Base-by-base conservation (phyloP, 2,329 filamentous ascomycete genomes). In the Pyricularia sp. region DNA sequence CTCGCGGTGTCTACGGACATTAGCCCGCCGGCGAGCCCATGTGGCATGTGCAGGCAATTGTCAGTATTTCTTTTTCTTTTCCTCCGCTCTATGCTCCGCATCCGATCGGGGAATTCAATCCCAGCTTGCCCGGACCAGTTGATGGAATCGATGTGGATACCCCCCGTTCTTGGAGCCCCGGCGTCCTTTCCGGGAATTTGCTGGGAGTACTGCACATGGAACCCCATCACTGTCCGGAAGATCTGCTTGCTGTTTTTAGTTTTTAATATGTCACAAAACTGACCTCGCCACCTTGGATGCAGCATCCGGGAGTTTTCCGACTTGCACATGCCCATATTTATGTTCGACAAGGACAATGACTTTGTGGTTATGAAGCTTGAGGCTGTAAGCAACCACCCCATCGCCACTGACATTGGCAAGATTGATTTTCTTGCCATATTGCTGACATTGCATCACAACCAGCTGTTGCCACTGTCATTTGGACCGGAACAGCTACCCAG, bases 1-100 rank as follows among this genome's bases (percentile, higher is more conserved):
- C 76, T 99, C 26, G 93, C 90, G 19, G 92, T 99, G 4, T 84
- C 90, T 7, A 96, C 93, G 6, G 90, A 97, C 73, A 88, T 90
- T 57, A 77, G 76, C 35, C 84, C 85, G 8, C 85, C 87, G 4
- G 83, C 83, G 62, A 87, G 88, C 67, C 94, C 94, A 0, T 99
- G 94, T 74, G 94, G 94, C 65, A 97, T 96, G 92, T 97, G 93
- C 75, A 82, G 93, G 71, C 93, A 97, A 75, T 96, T 93, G 88
- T 91, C 73, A 78, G 85, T 81, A 63, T 31, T 65, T 65, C n/a
- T 8, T 31, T 64, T 35, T 22, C 19, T 35, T 33, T 60, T 16
- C 33, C 33, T 8, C 3, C 33, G 12, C 7, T 19, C n/a, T n/a
- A n/a, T 49, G 16, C 19, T n/a, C 8, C 57, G 19, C 40, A 49